A percentile compares a stretch with the other conserved stretches of the same genome.
These are phyloP conservation scores for Candida sakaeoensis DNA, from an alignment of 805 yeast species.

Conservation along the genomic window DNA sequence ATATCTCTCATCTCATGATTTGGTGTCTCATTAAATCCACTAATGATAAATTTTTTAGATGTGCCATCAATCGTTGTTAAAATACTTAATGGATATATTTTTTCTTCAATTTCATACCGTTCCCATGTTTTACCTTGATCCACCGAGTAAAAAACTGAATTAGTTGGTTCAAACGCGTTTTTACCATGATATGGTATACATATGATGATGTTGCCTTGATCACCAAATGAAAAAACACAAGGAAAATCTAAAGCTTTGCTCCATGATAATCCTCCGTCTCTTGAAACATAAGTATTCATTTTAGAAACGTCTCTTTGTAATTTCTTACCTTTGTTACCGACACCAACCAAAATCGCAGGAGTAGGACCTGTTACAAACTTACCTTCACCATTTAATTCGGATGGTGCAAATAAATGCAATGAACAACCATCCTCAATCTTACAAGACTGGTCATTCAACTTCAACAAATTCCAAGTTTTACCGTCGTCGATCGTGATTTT, in stretches of 20 bases:
- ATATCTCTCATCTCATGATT: slow-evolving; percentile 15
- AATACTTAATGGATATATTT: slow-evolving; percentile 39
- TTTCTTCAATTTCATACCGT: slow-evolving; percentile 42
- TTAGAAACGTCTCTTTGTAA: slow-evolving; percentile 13
- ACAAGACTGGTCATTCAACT: slow-evolving; percentile 38
- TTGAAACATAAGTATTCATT: slow-evolving; percentile 56
- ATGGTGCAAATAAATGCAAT: slow-evolving; percentile 33
- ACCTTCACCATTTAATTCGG: slow-evolving; percentile 39
- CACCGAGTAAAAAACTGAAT: slow-evolving; percentile 47
- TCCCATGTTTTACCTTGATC: slow-evolving; percentile 75
- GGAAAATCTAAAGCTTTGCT: slow-evolving; percentile 49
- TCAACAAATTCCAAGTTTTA: slow-evolving; percentile 47
- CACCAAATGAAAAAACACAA: slow-evolving; percentile 61
- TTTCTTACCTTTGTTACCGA: slow-evolving; percentile 29
- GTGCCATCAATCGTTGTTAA: slow-evolving; percentile 70
- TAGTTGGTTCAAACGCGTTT: slow-evolving; percentile 17
- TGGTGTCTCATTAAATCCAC: slow-evolving; percentile 32
- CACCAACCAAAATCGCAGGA: slow-evolving; percentile 43
- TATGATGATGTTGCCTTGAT: slow-evolving; percentile 69
- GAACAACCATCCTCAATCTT: slow-evolving; percentile 47
- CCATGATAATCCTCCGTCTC: slow-evolving; percentile 83
- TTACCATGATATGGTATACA: slow-evolving; percentile 45
- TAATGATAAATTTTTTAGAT: slow-evolving; percentile 51
- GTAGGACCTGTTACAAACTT: slow-evolving; percentile 48
- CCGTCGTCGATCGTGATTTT: slow-evolving; percentile 53